Base-by-base conservation (phyloP, 176 grass and related monocot genomes). In the Oryza rufipogon region DNA sequence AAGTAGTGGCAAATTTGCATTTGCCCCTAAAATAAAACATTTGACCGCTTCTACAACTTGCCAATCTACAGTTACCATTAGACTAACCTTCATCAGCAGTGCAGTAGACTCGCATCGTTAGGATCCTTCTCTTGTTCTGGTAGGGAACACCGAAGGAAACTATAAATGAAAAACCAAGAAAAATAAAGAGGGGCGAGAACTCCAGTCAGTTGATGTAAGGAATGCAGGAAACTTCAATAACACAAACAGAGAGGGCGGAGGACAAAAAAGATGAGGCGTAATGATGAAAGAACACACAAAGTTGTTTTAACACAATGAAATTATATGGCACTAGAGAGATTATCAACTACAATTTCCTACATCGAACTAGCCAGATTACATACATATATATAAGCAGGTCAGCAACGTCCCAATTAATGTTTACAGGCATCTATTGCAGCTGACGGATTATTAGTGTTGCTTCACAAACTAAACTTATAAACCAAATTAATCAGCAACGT, bases 21-120 rank as follows among this genome's bases (percentile, higher is more conserved):
- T 26, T 26, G 26, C 26, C 26, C 26, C 26, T 3, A 63, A 63
- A 63, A 23, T 13, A 11, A 7, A 63, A 23, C 19, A 22, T 63
- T 63, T 23, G 20, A 23, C 56, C 5, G 72, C 16, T 66, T 30
- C 44, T 75, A 32, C 22, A 3, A 33, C 22, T 65, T 32, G 15
- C 23, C 46, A 34, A 56, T 79, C 58, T 58, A 44, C 58, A 25
- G 56, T 19, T 63, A 48, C 36, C 74, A 67, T 30, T 42, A 78
- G 39, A 81, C 77, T 71, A 38, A 89, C 88, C 88, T 81, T 76
- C 65, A 4, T 81, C 83, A 76, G 78, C 66, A 66, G 54, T 22
- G 44, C 87, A 89, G 32, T 1, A 58, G 71, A 85, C 12, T 32
- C 71, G 66, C 71, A 70, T 12, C 33, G 47, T 38, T 3, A 8